Conservation (phyloP, 1,139 yeast species). For the Protomyces inundatus region DNA sequence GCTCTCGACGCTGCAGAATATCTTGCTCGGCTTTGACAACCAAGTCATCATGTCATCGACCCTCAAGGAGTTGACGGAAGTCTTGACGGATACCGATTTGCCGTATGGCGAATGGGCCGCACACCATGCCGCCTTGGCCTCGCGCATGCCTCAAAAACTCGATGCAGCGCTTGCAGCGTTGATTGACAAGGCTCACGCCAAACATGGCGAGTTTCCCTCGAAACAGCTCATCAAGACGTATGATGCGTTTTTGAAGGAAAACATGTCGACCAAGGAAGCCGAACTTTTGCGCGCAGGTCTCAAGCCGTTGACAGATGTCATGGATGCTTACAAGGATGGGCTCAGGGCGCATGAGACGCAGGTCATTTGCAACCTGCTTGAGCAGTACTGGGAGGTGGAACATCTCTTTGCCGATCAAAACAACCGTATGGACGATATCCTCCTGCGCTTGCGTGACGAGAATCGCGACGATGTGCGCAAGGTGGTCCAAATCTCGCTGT, state of each 20-base stretch:
- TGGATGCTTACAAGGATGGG: constrained; percentile 67
- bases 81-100: constrained; percentile 69
- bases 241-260: constrained; percentile 47
- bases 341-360: constrained; percentile 75
- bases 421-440: constrained; percentile 71
- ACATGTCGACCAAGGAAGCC: constrained; percentile 47
- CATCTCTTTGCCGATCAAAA: constrained; percentile 67
- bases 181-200: constrained; percentile 53
- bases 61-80: constrained; percentile 62
- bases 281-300: constrained; percentile 53
- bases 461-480: constrained; percentile 67
- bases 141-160: constrained; percentile 74
- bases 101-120: constrained; percentile 92
- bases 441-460: constrained; percentile 80
- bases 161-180: constrained; percentile 61
- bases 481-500: constrained; percentile 68
- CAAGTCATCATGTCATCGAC: constrained; percentile 88
- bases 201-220: constrained; percentile 88
- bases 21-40: constrained; percentile 85
- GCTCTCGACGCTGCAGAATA: constrained; percentile 61
- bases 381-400: constrained; percentile 73
- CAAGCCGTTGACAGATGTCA: constrained; percentile 68
- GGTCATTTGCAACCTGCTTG: constrained; percentile 63
- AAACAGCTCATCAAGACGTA: constrained; percentile 64
- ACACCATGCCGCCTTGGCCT: constrained; percentile 82